These are phyloP conservation scores for Cladophialophora exuberans DNA, from an alignment of 2,329 filamentous ascomycete species.

Conservation along the genomic window DNA sequence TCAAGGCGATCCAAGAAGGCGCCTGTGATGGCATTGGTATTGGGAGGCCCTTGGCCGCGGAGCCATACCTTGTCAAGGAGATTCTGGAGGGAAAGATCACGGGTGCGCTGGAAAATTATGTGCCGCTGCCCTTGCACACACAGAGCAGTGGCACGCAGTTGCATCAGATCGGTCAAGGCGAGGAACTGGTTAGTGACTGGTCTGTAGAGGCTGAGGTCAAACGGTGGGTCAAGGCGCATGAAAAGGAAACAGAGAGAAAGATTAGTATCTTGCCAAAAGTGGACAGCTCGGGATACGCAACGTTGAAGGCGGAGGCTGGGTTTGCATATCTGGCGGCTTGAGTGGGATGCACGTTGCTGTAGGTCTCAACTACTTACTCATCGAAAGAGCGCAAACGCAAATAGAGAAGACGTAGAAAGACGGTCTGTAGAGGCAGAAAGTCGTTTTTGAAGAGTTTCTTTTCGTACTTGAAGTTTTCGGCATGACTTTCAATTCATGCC, in stretches of 20 bases:
- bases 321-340: constrained; percentile 27
- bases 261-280: constrained; percentile 30
- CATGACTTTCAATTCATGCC: neutral
- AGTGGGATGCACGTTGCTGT: neutral
- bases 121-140: constrained; percentile 28
- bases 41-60: constrained; percentile 28
- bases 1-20: constrained; percentile 22
- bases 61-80: constrained; percentile 29
- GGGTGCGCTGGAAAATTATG: constrained; percentile 28
- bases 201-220: constrained; percentile 32
- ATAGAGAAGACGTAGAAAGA: neutral
- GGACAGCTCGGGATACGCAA: constrained; percentile 44
- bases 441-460: neutral
- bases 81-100: constrained; percentile 24
- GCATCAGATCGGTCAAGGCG: constrained; percentile 28
- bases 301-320: constrained; percentile 25
- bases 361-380: no score
- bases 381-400: constrained; percentile 1
- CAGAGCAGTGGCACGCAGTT: constrained; percentile 29
- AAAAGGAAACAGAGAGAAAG: constrained; percentile 32
- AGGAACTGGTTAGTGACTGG: constrained; percentile 30
- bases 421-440: constrained; percentile 2
- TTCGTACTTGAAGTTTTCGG: constrained; percentile 13
- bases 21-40: constrained; percentile 30
- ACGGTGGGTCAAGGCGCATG: constrained; percentile 28